Percentiles rank a stretch among this genome's conserved stretches.
These are phyloP conservation scores for Lactarius sanguifluus DNA, from an alignment of 768 basidiomycete genomes.

Conservation along the genomic window DNA sequence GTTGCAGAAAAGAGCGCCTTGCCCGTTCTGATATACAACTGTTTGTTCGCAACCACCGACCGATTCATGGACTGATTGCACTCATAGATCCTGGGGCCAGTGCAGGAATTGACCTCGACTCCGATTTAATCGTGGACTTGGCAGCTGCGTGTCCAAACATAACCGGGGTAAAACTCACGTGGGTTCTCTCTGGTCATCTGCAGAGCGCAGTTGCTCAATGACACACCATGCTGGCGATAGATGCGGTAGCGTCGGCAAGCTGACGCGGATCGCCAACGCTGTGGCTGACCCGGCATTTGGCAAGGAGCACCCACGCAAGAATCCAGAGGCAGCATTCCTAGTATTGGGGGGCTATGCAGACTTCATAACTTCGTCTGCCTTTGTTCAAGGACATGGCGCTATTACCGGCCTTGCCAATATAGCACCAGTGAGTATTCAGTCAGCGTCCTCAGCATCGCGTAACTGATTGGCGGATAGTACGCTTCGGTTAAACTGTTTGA, in stretches of 20 bases:
- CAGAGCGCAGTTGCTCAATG: slow-evolving; percentile 11
- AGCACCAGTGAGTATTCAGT: slow-evolving; percentile 55
- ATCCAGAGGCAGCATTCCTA: slow-evolving; percentile 66
- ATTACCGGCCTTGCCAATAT: slow-evolving; percentile 89
- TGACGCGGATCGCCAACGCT: slow-evolving; percentile 76
- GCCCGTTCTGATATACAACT: slow-evolving; percentile 88
- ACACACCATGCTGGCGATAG: slow-evolving; percentile 38
- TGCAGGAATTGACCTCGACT: slow-evolving; percentile 89
- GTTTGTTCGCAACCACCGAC: slow-evolving; percentile 38
- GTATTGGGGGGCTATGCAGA: slow-evolving; percentile 86
- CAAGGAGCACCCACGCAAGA: slow-evolving; percentile 64
- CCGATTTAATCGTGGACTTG: slow-evolving; percentile 80
- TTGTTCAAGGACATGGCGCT: slow-evolving; percentile 78
- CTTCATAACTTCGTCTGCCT: slow-evolving; percentile 72
- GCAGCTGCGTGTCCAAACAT: slow-evolving; percentile 75
- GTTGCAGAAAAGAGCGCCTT: slow-evolving; percentile 79
- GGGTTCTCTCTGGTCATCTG: slow-evolving; percentile 35
- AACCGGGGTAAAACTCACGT: slow-evolving; percentile 89
- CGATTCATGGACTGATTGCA: background rate
- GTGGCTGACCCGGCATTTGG: slow-evolving; percentile 59
- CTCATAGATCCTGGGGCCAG: slow-evolving; percentile 76
- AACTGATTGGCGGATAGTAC: slow-evolving; percentile 41
- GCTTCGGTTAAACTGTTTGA: slow-evolving; percentile 61
- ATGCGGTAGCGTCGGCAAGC: slow-evolving; percentile 90
- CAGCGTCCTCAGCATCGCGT: background rate